Percentiles rank a stretch among this genome's conserved stretches.
Conservation (phyloP, 768 basidiomycete species). For the Russula emetica region DNA sequence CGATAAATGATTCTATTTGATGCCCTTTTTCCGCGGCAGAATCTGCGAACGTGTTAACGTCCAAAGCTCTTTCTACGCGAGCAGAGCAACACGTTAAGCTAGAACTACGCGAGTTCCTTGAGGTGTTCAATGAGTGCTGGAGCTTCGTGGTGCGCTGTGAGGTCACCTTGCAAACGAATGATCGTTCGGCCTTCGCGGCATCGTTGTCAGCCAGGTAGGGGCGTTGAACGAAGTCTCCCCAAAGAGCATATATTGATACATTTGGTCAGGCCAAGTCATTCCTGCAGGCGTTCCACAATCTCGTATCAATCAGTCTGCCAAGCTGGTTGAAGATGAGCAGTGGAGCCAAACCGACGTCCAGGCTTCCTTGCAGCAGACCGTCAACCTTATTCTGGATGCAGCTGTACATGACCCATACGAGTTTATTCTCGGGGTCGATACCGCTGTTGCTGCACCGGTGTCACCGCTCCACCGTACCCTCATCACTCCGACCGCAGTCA, state of each 20-base stretch:
- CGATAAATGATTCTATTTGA: slow-evolving; percentile 64
- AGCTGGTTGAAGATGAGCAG: slow-evolving; percentile 91
- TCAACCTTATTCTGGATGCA: slow-evolving; percentile 69
- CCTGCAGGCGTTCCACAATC: slow-evolving; percentile 81
- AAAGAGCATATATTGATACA: neutral
- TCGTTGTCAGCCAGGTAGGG: slow-evolving; percentile 71
- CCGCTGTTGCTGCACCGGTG: slow-evolving; percentile 30
- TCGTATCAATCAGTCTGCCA: slow-evolving; percentile 74
- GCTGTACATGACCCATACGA: slow-evolving; percentile 80
- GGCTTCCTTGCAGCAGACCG: slow-evolving; percentile 58
- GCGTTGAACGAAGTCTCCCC: neutral
- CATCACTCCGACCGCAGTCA: slow-evolving; percentile 28
- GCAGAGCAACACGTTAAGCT: slow-evolving; percentile 76
- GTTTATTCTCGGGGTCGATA: slow-evolving; percentile 42
- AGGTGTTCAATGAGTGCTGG: slow-evolving; percentile 84
- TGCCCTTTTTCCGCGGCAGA: slow-evolving; percentile 75
- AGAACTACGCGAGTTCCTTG: slow-evolving; percentile 67
- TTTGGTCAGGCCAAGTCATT: slow-evolving; percentile 75
- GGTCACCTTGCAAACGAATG: slow-evolving; percentile 79
- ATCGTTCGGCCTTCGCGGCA: slow-evolving; percentile 88
- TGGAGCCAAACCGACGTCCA: slow-evolving; percentile 84
- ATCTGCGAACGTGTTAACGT: slow-evolving; percentile 75
- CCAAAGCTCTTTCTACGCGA: slow-evolving; percentile 72
- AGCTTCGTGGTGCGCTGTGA: slow-evolving; percentile 86
- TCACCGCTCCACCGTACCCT: slow-evolving; percentile 30